Evolutionary conservation across 2,329 filamentous ascomycete genomes (phyloP).

Genomic region (Periconia digitata): DNA sequence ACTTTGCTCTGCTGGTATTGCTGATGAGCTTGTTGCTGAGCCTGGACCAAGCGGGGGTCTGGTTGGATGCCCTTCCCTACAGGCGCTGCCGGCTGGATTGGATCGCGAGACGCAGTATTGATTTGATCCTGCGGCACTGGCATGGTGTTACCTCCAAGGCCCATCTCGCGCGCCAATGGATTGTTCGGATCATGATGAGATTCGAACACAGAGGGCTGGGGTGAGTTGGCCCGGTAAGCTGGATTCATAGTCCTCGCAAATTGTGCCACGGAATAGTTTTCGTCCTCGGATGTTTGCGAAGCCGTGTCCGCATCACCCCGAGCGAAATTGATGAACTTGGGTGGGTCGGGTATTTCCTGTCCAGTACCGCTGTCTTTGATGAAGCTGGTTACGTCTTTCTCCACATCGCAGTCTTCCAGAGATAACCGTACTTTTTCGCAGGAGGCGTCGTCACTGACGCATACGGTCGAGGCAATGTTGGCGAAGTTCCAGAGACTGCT

Average conservation of each 20-base stretch:
- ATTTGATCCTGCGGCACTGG: slow-evolving; percentile 31
- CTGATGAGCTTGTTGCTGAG: slow-evolving; percentile 41
- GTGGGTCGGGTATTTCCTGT: slow-evolving; percentile 94
- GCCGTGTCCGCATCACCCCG: slow-evolving; percentile 82
- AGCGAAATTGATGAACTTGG: slow-evolving; percentile 98
- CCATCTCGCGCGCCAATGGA: slow-evolving; percentile 69
- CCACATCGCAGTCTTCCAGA: slow-evolving; percentile 92
- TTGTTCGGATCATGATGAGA: slow-evolving; percentile 88
- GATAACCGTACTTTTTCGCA: slow-evolving; percentile 96
- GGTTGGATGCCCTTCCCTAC: slow-evolving; percentile 29
- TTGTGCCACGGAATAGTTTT: slow-evolving; percentile 90
- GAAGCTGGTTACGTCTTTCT: slow-evolving; percentile 88
- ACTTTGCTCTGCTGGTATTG: slow-evolving; percentile 59
- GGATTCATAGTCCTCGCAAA: slow-evolving; percentile 96
- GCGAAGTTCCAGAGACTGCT: slow-evolving; percentile 98
- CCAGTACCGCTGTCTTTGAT: slow-evolving; percentile 89
- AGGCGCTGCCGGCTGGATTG: slow-evolving; percentile 15
- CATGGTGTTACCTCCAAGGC: slow-evolving; percentile 49
- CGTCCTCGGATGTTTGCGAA: slow-evolving; percentile 83
- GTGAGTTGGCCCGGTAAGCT: slow-evolving; percentile 91
- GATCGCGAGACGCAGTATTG: slow-evolving; percentile 16
- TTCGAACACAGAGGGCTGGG: slow-evolving; percentile 88
- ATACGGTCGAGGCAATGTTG: slow-evolving; percentile 95
- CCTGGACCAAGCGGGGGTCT: slow-evolving; percentile 39
- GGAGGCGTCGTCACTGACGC: slow-evolving; percentile 88